A percentile compares a stretch with the other conserved stretches of the same genome.
Evolutionary conservation across 306 rosid species (phyloP).

Genomic region (Acacia confusa): DNA sequence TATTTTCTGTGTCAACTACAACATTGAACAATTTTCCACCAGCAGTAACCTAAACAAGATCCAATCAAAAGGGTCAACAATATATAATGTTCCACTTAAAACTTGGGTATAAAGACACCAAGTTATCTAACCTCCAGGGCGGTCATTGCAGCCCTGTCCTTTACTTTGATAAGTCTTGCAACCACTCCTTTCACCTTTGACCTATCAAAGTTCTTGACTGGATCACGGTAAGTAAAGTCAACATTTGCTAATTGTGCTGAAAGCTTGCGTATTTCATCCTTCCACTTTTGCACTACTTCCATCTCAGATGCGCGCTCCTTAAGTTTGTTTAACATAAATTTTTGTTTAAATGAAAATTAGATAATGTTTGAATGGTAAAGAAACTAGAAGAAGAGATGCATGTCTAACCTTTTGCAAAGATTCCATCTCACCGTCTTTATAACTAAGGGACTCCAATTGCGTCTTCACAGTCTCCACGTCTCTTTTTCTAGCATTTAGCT

Average conservation of each 20-base stretch:
- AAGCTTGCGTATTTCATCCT: constrained; percentile 78
- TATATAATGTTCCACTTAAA: constrained; percentile 14
- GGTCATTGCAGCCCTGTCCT: constrained; percentile 77
- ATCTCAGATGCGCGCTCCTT: constrained; percentile 78
- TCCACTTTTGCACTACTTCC: constrained; percentile 72
- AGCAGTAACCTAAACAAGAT: constrained; percentile 75
- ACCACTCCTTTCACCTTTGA: constrained; percentile 95
- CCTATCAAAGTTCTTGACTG: constrained; percentile 81
- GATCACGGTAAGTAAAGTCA: constrained; percentile 78
- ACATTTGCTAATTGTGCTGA: constrained; percentile 76
- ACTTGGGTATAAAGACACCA: constrained; percentile 8
- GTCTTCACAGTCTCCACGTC: constrained; percentile 64
- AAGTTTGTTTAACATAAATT: constrained; percentile 26
- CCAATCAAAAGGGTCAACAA: constrained; percentile 26
- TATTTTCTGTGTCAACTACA: constrained; percentile 87
- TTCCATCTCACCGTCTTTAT: constrained; percentile 84
- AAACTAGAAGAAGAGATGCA: constrained; percentile 33
- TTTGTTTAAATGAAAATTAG: constrained; percentile 14
- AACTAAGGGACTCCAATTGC: constrained; percentile 69
- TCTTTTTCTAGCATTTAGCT: constrained; percentile 55
- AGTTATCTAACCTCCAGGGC: constrained; percentile 81
- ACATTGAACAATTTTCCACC: constrained; percentile 94
- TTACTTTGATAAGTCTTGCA: constrained; percentile 90
- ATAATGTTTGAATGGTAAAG: constrained; percentile 24
- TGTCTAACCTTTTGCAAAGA: constrained; percentile 70